Evolutionary conservation across 345 rosid genomes (phyloP).

Genomic region (Citrus cavaleriei): DNA sequence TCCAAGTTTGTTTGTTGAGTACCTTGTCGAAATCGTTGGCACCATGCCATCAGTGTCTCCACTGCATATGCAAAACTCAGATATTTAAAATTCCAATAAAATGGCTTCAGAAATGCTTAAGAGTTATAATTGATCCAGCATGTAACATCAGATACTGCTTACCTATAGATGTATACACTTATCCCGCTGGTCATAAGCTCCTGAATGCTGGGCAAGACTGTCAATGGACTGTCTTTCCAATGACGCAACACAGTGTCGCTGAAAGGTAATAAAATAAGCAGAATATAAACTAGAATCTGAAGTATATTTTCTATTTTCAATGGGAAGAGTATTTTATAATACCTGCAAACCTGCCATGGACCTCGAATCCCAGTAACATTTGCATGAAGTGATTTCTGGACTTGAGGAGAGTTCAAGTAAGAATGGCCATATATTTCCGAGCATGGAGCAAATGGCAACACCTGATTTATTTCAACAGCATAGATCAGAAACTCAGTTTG

Average conservation of each 20-base stretch:
- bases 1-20: slow-evolving; percentile 7
- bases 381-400: slow-evolving; percentile 14
- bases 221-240: neutral
- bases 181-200: slow-evolving; percentile 15
- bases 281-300: neutral
- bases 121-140: neutral
- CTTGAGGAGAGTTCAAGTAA: slow-evolving; percentile 5
- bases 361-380: slow-evolving; percentile 15
- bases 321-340: neutral
- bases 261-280: neutral
- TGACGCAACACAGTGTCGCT: neutral
- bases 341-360: slow-evolving; percentile 18
- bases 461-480: neutral
- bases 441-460: neutral
- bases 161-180: slow-evolving; percentile 15
- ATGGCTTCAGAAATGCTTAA: too few species aligned
- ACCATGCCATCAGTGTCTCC: slow-evolving; percentile 8
- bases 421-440: neutral
- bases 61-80: neutral
- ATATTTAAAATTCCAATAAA: neutral
- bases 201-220: slow-evolving; percentile 17
- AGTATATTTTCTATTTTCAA: neutral
- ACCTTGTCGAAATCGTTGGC: slow-evolving; percentile 8
- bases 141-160: neutral
- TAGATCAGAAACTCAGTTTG: neutral